A percentile compares a stretch with the other conserved stretches of the same genome.
phyloP scores from a whole-genome alignment of 176 grass and related monocot genomes.

The Eremochloa ophiuroides region DNA sequence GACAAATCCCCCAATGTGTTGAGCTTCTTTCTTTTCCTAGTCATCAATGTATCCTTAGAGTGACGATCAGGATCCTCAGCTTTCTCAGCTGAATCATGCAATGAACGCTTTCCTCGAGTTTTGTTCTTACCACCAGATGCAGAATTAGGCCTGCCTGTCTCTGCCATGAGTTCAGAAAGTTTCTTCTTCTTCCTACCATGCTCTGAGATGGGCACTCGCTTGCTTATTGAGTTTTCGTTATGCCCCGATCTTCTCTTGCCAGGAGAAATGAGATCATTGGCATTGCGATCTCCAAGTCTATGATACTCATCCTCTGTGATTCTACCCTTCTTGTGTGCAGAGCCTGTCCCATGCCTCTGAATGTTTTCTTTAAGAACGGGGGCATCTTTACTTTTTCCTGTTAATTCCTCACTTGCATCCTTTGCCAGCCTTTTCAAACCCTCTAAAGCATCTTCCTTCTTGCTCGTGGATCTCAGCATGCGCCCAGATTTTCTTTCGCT shows the following conservation, averaged over 20 bases:
- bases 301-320: constrained; percentile 17
- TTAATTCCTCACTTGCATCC: constrained; percentile 5
- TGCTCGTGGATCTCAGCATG: constrained; percentile 30
- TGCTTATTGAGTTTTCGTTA: constrained; percentile 7
- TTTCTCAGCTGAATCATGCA: constrained; percentile 13
- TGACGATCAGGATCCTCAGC: constrained; percentile 23
- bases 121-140: constrained; percentile 29
- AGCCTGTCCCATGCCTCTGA: not conserved
- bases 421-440: constrained; percentile 20
- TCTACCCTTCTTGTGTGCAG: constrained; percentile 20
- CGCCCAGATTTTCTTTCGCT: constrained; percentile 28
- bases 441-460: constrained; percentile 28
- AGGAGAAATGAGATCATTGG: constrained; percentile 9
- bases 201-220: constrained; percentile 26
- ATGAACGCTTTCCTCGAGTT: constrained; percentile 16
- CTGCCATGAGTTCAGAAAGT: constrained; percentile 52
- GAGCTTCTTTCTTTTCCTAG: constrained; percentile 63
- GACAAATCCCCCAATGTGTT: constrained; percentile 56
- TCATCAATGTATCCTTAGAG: constrained; percentile 5
- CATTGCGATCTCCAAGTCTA: constrained; percentile 12
- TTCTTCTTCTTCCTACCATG: constrained; percentile 51
- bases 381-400: not conserved
- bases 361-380: constrained; percentile 25
- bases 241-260: constrained; percentile 8
- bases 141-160: constrained; percentile 9